Percentiles rank a stretch among this genome's conserved stretches.
Conservation (phyloP, 83 land plant genomes). For the Picea mariana region DNA sequence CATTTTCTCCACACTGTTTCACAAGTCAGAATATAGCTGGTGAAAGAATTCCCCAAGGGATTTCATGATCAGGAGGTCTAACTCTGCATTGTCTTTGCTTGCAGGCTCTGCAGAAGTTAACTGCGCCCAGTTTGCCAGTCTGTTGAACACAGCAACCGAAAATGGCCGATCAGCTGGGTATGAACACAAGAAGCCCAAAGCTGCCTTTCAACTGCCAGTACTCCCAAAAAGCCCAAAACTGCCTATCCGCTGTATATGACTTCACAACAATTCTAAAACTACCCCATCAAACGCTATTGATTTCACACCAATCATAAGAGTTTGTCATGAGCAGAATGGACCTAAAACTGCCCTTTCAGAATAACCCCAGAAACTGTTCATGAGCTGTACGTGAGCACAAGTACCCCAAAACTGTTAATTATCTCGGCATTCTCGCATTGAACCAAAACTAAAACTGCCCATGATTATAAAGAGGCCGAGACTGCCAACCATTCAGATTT, state of each 20-base stretch:
- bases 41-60: background rate
- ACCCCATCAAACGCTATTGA: background rate
- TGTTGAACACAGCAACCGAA: background rate
- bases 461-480: background rate
- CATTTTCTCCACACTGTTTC: conserved; percentile 30
- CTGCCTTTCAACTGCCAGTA: background rate
- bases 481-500: background rate
- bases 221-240: conserved; percentile 8
- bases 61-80: background rate
- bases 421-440: background rate
- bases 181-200: background rate
- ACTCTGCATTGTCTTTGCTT: background rate
- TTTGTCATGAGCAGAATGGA: background rate
- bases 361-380: background rate
- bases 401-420: background rate
- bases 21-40: background rate
- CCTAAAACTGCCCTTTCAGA: background rate
- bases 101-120: conserved; percentile 8
- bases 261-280: background rate
- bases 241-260: background rate
- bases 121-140: background rate
- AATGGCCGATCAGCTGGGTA: conserved; percentile 1
- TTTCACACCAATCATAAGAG: background rate
- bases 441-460: background rate
- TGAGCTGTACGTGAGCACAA: no score